Base-by-base conservation (phyloP, 345 rosid species). In the Populus nigra region DNA sequence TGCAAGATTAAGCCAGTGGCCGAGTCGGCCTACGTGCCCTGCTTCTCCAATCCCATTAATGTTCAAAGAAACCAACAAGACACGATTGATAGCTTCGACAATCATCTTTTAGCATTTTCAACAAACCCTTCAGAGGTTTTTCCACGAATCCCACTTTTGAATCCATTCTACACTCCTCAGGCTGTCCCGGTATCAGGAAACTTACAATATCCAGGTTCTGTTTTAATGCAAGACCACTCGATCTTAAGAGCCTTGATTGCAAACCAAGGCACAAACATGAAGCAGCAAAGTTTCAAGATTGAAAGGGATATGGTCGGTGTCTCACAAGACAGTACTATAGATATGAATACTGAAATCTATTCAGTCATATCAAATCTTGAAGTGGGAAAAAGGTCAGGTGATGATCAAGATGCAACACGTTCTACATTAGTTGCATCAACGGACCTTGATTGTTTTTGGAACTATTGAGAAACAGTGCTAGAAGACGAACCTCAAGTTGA, bases 361-460 rank as follows among this genome's bases (percentile, higher is more conserved):
- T 84, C 88, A 2, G 89, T 77, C 13, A 18, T 88, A 4, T 85
- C 94, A n/a, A 86, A 82, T 50, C 83, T 87, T 50, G 89, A 87
- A 55, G 68, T 70, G 77, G 88, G 86, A 6, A 88, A 84, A 79
- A 87, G 83, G 82, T 75, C 71, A 41, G 80, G 85, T 18, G 84
- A 87, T 31, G 85, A 84, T 71, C 93, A 79, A 43, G 88, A 83
- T 33, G 89, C 73, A 8, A 92, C 77, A 12, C 92, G 92, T 75
- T 86, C 89, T 61, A 63, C 90, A 67, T 87, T 90, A 16, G 69
- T 87, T 1, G 84, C 75, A 62, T 83, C 88, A 15, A 68, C 80
- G 73, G 91, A 88, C 72, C 83, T 89, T 74, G 92, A 86, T 69
- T 81, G 84, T 78, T 79, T 93, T 55, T 92, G 97, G 98, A 89